A percentile compares a stretch with the other conserved stretches of the same genome.
phyloP scores from a whole-genome alignment of 495 filamentous ascomycete genomes.

The Xylaria venustula region DNA sequence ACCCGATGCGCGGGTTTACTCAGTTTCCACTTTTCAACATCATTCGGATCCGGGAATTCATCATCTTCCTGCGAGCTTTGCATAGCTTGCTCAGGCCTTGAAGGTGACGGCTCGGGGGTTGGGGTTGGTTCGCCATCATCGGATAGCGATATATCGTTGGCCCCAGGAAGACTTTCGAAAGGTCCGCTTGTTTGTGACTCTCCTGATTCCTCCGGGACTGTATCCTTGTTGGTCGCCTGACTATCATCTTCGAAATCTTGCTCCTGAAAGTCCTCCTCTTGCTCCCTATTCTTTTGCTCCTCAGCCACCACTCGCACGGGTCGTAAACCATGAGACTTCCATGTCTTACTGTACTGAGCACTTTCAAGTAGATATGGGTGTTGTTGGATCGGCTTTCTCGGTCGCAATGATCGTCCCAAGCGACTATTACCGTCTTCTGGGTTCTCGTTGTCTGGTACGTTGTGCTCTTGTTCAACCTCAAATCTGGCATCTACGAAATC shows the following conservation, averaged over 20 bases:
- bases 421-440: slow-evolving; percentile 12
- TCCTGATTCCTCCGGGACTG: slow-evolving; percentile 21
- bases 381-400: slow-evolving; percentile 72
- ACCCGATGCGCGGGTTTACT: slow-evolving; percentile 1
- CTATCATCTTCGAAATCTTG: slow-evolving; percentile 53
- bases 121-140: slow-evolving; percentile 8
- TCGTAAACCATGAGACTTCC: slow-evolving; percentile 62
- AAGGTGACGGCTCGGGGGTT: slow-evolving; percentile 7
- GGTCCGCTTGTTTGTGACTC: slow-evolving; percentile 28
- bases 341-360: slow-evolving; percentile 59
- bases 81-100: slow-evolving; percentile 6
- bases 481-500: slow-evolving; percentile 10
- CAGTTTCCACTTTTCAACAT: slow-evolving; percentile 27
- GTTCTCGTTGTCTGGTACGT: slow-evolving; percentile 11
- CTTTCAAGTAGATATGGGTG: slow-evolving; percentile 70
- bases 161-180: slow-evolving; percentile 15
- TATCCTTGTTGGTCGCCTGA: slow-evolving; percentile 28
- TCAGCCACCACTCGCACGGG: slow-evolving; percentile 54
- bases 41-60: slow-evolving; percentile 29
- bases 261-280: slow-evolving; percentile 49
- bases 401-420: slow-evolving; percentile 52
- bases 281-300: slow-evolving; percentile 25
- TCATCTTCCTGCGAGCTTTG: slow-evolving; percentile 27
- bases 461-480: slow-evolving; percentile 7
- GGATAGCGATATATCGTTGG: slow-evolving; percentile 27